A percentile compares a stretch with the other conserved stretches of the same genome.
Evolutionary conservation across 2,329 filamentous ascomycete genomes (phyloP).

Genomic region (Tolypocladium inflatum): DNA sequence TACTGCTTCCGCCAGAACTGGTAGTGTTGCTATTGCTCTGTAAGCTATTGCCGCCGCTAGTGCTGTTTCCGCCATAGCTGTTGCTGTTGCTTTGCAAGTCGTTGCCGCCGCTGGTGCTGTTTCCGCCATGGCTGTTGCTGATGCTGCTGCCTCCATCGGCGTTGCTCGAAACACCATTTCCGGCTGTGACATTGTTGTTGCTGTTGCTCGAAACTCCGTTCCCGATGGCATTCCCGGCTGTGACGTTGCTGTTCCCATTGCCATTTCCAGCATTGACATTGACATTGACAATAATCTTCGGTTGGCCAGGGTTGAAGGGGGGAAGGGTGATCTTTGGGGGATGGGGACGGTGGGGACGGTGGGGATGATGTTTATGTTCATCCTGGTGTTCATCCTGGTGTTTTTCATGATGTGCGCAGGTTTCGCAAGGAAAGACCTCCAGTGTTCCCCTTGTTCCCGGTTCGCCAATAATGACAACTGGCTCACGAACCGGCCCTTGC

Average conservation of each 20-base stretch:
- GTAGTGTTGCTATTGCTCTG: no score
- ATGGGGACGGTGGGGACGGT: neutral
- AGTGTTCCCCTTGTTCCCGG: neutral
- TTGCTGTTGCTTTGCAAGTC: no score
- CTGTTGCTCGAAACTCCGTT: neutral
- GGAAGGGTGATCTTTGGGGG: neutral
- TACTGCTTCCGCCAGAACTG: no score
- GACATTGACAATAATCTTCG: neutral
- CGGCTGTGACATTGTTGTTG: neutral
- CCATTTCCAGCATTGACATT: neutral
- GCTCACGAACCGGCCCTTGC: neutral
- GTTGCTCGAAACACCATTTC: no score
- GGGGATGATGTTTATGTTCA: no score
- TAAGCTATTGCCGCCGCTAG: no score
- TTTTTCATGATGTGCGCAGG: no score
- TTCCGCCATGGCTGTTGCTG: no score
- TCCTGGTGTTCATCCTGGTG: no score
- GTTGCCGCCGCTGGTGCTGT: no score
- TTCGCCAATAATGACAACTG: neutral
- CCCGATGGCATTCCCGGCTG: neutral
- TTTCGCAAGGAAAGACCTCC: neutral
- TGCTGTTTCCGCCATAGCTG: no score
- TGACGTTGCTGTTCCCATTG: neutral
- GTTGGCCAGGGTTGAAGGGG: neutral
- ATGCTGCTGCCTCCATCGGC: no score